phyloP scores from a whole-genome alignment of 148 eudicot genomes.

The Nepenthes mirabilis region DNA sequence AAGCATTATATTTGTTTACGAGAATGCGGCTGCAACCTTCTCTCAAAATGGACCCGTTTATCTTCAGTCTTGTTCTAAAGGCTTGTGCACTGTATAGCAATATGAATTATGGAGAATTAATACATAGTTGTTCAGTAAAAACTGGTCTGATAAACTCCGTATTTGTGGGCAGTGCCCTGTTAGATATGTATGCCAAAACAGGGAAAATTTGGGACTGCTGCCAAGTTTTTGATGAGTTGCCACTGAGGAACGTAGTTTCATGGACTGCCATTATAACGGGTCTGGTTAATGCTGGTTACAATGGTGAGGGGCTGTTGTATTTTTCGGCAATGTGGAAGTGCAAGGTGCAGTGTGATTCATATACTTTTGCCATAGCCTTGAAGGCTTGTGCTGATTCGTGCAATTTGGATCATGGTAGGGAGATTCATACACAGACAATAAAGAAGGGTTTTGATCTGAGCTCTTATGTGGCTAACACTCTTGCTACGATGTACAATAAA shows the following conservation, averaged over 20 bases:
- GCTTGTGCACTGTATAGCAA: constrained; percentile 48
- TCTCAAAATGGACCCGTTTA: constrained; percentile 44
- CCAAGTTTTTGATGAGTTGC: constrained; percentile 69
- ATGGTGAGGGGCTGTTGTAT: constrained; percentile 45
- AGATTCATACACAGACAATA: constrained; percentile 54
- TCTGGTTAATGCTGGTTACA: constrained; percentile 55
- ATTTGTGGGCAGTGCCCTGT: constrained; percentile 73
- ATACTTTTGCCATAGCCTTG: constrained; percentile 68
- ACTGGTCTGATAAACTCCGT: constrained; percentile 53
- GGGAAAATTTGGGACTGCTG: constrained; percentile 51
- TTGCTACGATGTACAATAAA: constrained; percentile 73
- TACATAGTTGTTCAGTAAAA: constrained; percentile 57
- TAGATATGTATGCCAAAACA: constrained; percentile 76
- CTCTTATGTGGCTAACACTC: constrained; percentile 62
- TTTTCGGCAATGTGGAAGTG: constrained; percentile 54
- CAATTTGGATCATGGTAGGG: constrained; percentile 52
- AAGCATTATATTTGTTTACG: constrained; percentile 56
- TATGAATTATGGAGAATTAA: constrained; percentile 29
- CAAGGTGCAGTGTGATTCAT: constrained; percentile 48
- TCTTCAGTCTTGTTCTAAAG: constrained; percentile 65
- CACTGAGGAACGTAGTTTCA: constrained; percentile 70
- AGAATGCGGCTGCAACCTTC: constrained; percentile 42
- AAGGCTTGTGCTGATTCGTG: constrained; percentile 72
- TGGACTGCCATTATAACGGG: constrained; percentile 92
- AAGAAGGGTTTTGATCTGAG: constrained; percentile 49